These are phyloP conservation scores for Blastobotrys apis DNA, from an alignment of 1,139 yeast genomes.

Conservation along the genomic window DNA sequence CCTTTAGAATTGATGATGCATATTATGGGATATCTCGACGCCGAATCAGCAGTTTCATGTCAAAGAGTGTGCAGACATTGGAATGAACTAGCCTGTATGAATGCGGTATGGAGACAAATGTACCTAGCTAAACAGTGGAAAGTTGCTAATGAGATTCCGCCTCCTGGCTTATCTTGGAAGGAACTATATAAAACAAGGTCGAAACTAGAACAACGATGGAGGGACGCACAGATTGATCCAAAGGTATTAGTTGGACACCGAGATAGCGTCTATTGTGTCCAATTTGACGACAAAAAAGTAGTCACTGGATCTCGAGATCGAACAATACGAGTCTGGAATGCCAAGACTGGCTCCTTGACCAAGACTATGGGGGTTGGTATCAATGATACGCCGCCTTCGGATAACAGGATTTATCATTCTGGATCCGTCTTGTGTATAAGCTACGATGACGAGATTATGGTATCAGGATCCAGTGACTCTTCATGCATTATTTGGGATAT, in stretches of 20 bases:
- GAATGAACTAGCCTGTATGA: constrained; percentile 23
- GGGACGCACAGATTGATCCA: constrained; percentile 23
- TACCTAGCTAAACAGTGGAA: constrained; percentile 24
- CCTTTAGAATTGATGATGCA: constrained; percentile 30
- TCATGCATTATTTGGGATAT: constrained; percentile 36
- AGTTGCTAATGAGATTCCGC: constrained; percentile 17
- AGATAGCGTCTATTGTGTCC: constrained; percentile 38
- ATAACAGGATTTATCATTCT: constrained; percentile 25
- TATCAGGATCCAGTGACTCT: constrained; percentile 37
- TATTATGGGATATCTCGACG: constrained; percentile 25
- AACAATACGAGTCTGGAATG: constrained; percentile 36
- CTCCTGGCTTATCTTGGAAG: constrained; percentile 25
- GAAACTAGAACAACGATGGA: constrained; percentile 33
- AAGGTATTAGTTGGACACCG: constrained; percentile 33
- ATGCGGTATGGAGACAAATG: constrained; percentile 29
- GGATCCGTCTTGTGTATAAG: constrained; percentile 37
- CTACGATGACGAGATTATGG: constrained; percentile 32
- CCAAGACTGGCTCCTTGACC: constrained; percentile 27
- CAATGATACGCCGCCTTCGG: constrained; percentile 3
- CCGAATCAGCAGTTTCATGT: constrained; percentile 22
- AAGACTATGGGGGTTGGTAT: constrained; percentile 23
- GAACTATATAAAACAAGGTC: constrained; percentile 28
- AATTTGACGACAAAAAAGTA: constrained; percentile 31
- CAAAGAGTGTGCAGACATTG: constrained; percentile 27
- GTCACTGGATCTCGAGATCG: constrained; percentile 38